These are phyloP conservation scores for Fusarium pilosicola DNA, from an alignment of 2,329 filamentous ascomycete species.

Conservation along the genomic window DNA sequence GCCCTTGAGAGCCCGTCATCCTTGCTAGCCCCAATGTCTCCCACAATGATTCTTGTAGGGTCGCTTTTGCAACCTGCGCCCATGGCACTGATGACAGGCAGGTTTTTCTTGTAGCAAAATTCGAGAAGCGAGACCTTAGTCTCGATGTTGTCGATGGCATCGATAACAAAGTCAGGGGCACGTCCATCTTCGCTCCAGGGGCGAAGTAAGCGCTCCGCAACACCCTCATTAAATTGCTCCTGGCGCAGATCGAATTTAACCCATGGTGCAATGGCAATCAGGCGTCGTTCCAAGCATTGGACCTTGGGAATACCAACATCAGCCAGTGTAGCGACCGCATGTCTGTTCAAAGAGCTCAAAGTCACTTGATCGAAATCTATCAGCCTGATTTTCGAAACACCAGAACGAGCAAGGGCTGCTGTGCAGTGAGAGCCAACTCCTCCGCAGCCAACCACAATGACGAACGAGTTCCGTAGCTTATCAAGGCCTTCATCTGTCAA, in stretches of 20 bases:
- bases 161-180: slow-evolving; percentile 87
- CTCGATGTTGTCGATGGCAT: slow-evolving; percentile 98
- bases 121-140: slow-evolving; percentile 92
- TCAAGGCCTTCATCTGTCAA: slow-evolving; percentile 82
- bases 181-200: slow-evolving; percentile 70
- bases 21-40: slow-evolving; percentile 87
- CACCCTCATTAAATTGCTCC: slow-evolving; percentile 79
- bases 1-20: slow-evolving; percentile 90
- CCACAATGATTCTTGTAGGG: slow-evolving; percentile 84
- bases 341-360: slow-evolving; percentile 91
- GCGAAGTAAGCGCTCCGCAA: slow-evolving; percentile 73
- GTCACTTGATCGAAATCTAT: slow-evolving; percentile 99
- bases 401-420: slow-evolving; percentile 86
- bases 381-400: slow-evolving; percentile 85
- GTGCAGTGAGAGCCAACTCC: slow-evolving; percentile 94
- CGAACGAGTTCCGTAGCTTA: slow-evolving; percentile 82
- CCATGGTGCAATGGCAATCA: slow-evolving; percentile 93
- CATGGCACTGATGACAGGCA: slow-evolving; percentile 94
- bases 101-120: slow-evolving; percentile 81
- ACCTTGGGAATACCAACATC: slow-evolving; percentile 96
- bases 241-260: slow-evolving; percentile 86
- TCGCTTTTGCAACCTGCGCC: slow-evolving; percentile 94
- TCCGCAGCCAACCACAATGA: slow-evolving; percentile 91
- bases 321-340: slow-evolving; percentile 91
- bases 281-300: slow-evolving; percentile 78